These are phyloP conservation scores for Scalesia atractyloides DNA, from an alignment of 129 eudicot species.

Conservation along the genomic window DNA sequence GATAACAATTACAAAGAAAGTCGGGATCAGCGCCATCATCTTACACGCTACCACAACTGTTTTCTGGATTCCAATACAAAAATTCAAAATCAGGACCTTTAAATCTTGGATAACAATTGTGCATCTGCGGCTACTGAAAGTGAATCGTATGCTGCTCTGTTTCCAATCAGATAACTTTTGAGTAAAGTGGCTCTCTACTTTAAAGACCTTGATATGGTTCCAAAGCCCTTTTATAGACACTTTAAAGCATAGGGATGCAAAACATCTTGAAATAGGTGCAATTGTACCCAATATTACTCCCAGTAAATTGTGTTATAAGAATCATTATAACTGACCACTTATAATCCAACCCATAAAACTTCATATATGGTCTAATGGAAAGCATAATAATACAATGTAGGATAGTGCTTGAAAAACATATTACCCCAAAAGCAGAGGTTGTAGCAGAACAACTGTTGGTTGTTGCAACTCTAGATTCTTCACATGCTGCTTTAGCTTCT, in stretches of 20 bases:
- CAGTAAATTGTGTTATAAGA: no score
- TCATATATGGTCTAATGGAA: no score
- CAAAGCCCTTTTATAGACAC: not conserved
- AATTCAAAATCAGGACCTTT: not conserved
- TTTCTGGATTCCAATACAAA: not conserved
- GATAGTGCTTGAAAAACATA: no score
- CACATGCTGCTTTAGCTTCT: no score
- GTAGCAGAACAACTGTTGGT: no score
- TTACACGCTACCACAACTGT: not conserved
- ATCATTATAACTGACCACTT: no score
- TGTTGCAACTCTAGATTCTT: no score
- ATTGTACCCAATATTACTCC: not conserved
- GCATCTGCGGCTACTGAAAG: not conserved
- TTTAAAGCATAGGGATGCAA: not conserved
- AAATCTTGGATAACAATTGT: not conserved
- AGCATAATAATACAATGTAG: no score
- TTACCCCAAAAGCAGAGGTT: no score
- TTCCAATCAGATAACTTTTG: slow-evolving; percentile 12
- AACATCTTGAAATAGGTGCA: not conserved
- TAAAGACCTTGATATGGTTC: no score
- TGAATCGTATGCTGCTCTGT: not conserved
- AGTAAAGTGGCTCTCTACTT: not conserved
- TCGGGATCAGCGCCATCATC: slow-evolving; percentile 1
- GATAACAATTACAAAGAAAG: not conserved
- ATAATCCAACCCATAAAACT: no score